Percentiles rank a stretch among this genome's conserved stretches.
Evolutionary conservation across 805 yeast species (phyloP).

Genomic region (Zygosaccharomyces gambellarensis): DNA sequence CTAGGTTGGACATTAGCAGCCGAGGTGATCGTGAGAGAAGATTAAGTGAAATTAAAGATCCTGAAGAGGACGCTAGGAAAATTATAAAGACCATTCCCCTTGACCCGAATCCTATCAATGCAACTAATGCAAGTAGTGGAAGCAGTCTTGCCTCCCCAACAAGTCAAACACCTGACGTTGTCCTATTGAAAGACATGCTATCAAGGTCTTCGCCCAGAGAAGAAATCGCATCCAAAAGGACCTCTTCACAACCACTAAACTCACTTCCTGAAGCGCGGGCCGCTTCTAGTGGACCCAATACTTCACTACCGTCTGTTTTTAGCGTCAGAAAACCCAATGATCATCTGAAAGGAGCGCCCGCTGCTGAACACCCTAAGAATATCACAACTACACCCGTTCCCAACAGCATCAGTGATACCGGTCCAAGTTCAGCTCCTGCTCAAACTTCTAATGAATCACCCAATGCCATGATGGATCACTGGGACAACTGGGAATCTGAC

Average conservation of each 20-base stretch:
- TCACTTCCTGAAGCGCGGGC: constrained; percentile 3
- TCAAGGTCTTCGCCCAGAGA: constrained; percentile 20
- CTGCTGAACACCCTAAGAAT: background rate
- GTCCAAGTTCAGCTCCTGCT: constrained; percentile 3
- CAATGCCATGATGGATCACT: constrained; percentile 31
- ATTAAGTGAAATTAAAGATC: constrained; percentile 52
- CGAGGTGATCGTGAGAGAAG: constrained; percentile 41
- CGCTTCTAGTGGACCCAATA: background rate
- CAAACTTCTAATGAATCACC: constrained; percentile 26
- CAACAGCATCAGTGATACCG: background rate
- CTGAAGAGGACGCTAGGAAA: constrained; percentile 67
- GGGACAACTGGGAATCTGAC: constrained; percentile 43
- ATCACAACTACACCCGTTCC: background rate
- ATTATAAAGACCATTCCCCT: constrained; percentile 75
- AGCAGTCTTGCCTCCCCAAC: constrained; percentile 18
- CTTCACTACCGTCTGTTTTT: constrained; percentile 6
- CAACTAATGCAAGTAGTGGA: constrained; percentile 19
- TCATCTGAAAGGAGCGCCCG: background rate
- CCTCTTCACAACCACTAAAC: background rate
- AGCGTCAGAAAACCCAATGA: constrained; percentile 3
- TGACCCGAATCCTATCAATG: constrained; percentile 72
- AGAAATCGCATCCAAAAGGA: constrained; percentile 1
- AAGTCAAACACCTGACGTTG: constrained; percentile 17
- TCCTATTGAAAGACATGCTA: constrained; percentile 18
- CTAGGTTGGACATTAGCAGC: constrained; percentile 14